These are phyloP conservation scores for Termitomyces sp. DNA, from an alignment of 768 basidiomycete genomes.

Conservation along the genomic window DNA sequence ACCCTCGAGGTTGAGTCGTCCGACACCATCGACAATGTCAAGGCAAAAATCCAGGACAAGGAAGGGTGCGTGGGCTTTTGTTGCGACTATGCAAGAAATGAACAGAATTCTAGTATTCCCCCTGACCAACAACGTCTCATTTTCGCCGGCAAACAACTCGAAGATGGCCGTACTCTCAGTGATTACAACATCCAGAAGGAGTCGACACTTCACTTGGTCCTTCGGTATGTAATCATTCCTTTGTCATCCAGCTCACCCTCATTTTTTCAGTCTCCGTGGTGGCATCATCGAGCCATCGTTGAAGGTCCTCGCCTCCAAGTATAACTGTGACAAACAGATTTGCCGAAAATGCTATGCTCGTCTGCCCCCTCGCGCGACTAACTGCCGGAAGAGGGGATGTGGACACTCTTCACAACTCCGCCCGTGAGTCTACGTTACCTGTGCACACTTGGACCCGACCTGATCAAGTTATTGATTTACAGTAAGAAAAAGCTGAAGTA, in stretches of 20 bases:
- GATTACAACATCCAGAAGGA: slow-evolving; percentile 99
- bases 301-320: slow-evolving; percentile 94
- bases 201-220: slow-evolving; percentile 95
- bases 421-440: slow-evolving; percentile 52
- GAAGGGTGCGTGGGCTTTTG: slow-evolving; percentile 36
- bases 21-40: slow-evolving; percentile 96
- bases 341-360: slow-evolving; percentile 99
- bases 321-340: slow-evolving; percentile 99
- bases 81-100: no score
- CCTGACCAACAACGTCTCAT: slow-evolving; percentile 95
- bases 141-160: slow-evolving; percentile 97
- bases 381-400: slow-evolving; percentile 95
- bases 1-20: slow-evolving; percentile 98
- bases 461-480: neutral
- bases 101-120: slow-evolving; percentile 54
- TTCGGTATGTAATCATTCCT: slow-evolving; percentile 59
- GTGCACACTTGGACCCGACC: neutral
- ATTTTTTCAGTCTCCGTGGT: slow-evolving; percentile 72
- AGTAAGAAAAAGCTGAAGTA: slow-evolving; percentile 21
- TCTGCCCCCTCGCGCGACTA: slow-evolving; percentile 98
- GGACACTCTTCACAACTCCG: slow-evolving; percentile 90
- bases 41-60: slow-evolving; percentile 63
- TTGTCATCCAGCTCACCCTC: neutral
- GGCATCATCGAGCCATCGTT: slow-evolving; percentile 99
- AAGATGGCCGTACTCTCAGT: slow-evolving; percentile 92